Evolutionary conservation across 192 early-diverging fungal genomes (phyloP).

Genomic region (Thamnidium elegans): DNA sequence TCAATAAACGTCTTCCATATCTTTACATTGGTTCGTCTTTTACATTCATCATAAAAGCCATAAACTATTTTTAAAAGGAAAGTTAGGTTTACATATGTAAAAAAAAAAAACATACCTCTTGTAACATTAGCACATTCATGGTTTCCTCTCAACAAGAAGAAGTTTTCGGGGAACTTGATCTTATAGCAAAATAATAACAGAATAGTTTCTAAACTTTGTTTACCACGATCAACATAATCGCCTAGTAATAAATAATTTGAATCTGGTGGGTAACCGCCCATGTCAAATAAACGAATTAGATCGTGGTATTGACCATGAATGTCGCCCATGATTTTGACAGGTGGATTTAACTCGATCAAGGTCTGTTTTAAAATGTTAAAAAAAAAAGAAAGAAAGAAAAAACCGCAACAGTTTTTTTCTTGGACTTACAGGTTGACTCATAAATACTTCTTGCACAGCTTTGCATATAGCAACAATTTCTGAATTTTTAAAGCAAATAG

Average conservation of each 20-base stretch:
- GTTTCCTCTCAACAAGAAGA: conserved; percentile 93
- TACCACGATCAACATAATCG: conserved; percentile 97
- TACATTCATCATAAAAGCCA: conserved; percentile 98
- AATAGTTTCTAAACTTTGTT: conserved; percentile 93
- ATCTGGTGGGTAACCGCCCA: conserved; percentile 87
- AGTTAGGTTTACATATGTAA: background rate
- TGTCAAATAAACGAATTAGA: conserved; percentile 87
- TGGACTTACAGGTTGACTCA: conserved; percentile 69
- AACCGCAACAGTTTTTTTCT: background rate
- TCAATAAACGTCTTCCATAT: conserved; percentile 94
- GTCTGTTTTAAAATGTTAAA: conserved; percentile 50
- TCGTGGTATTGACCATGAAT: conserved; percentile 96
- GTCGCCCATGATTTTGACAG: conserved; percentile 83
- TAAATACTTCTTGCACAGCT: conserved; percentile 80
- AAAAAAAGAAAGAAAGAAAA: background rate
- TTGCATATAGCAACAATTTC: conserved; percentile 88
- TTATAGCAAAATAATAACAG: conserved; percentile 93
- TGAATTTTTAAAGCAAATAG: conserved; percentile 82
- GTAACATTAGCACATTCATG: conserved; percentile 95
- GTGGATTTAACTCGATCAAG: conserved; percentile 70
- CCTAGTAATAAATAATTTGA: conserved; percentile 93
- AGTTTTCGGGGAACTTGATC: conserved; percentile 96
- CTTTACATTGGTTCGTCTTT: conserved; percentile 81
- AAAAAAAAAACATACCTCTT: conserved; percentile 48
- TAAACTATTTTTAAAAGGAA: conserved; percentile 61